Evolutionary conservation across 2,329 filamentous ascomycete species (phyloP).

Genomic region (Anisogramma anomala): DNA sequence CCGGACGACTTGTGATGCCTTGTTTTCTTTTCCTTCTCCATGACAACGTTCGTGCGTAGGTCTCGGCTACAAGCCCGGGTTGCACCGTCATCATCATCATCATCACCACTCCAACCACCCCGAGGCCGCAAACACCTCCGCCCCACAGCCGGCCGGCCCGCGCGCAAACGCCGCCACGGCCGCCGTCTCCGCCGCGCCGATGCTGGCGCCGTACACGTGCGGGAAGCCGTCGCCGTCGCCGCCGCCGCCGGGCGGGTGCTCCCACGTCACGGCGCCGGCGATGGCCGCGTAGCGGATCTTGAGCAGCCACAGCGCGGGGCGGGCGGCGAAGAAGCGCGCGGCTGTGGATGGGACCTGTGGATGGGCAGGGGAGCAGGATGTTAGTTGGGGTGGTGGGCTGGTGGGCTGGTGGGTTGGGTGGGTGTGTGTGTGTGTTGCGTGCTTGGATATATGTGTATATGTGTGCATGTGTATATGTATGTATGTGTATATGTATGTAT

Average conservation of each 20-base stretch:
- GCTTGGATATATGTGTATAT: too few species aligned
- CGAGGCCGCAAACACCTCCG: conserved; percentile 28
- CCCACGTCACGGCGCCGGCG: conserved; percentile 39
- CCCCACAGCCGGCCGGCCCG: conserved; percentile 33
- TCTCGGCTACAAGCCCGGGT: too few species aligned
- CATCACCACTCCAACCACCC: conserved; percentile 29
- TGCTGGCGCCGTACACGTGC: conserved; percentile 48
- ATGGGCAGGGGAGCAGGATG: not conserved
- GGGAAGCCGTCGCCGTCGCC: conserved; percentile 39
- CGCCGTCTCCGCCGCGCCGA: conserved; percentile 41
- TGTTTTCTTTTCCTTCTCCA: too few species aligned
- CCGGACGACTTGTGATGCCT: too few species aligned
- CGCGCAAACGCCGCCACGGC: conserved; percentile 35
- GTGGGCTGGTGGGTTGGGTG: too few species aligned
- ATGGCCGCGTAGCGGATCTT: conserved; percentile 41
- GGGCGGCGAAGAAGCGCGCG: conserved; percentile 31
- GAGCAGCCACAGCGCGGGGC: conserved; percentile 34
- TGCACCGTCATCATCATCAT: not conserved
- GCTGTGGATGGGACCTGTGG: conserved; percentile 33
- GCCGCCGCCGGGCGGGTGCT: conserved; percentile 28
- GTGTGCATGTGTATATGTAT: too few species aligned
- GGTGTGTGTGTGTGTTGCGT: too few species aligned
- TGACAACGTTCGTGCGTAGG: too few species aligned
- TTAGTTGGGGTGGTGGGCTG: too few species aligned
- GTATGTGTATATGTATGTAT: too few species aligned